Base-by-base conservation (phyloP, 306 rosid species). In the Rosa persica region DNA sequence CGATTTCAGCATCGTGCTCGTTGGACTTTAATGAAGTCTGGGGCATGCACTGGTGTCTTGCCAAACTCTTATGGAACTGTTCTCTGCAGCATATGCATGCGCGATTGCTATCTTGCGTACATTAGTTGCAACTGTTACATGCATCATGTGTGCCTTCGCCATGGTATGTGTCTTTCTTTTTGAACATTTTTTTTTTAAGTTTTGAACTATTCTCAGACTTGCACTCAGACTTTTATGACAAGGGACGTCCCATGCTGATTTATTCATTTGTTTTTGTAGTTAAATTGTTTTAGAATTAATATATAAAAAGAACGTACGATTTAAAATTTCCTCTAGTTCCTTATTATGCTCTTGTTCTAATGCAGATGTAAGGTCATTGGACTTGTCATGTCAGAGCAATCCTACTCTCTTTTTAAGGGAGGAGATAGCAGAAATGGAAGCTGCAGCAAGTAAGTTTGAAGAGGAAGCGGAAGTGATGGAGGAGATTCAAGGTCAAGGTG, bases 81-180 rank as follows among this genome's bases (percentile, higher is more conserved):
- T 81, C 92, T 93, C 58, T 96, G 99, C 88, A 88, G 90, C 88
- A 75, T 90, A 75, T 96, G 99, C 91, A 96, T 89, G 85, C 91
- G 99, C 0, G 99, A 96, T 62, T 96, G 97, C 72, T 96, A 91
- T 70, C 70, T 90, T 36, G 93, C 97, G 44, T 96, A 77, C 82
- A 78, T 93, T 77, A 90, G 75, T 81, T 93, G 99, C 83, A 83
- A 80, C 86, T 96, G 98, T 82, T 88, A 78, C 81, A 62, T 44
- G 84, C 98, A 96, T 82, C 88, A 89, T 11, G 89, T 89, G 64
- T 96, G 99, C 89, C 91, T 96, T 81, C 97, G 93, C 43, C 99
- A 96, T 76, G 97, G 99, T 96, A 90, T 79, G 89, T 77, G 77
- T 68, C 79, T 51, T 66, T 70, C 42, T 40, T 20, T 75, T 47